phyloP scores from a whole-genome alignment of 2,329 filamentous ascomycete genomes.

The Fusarium ramigenum region DNA sequence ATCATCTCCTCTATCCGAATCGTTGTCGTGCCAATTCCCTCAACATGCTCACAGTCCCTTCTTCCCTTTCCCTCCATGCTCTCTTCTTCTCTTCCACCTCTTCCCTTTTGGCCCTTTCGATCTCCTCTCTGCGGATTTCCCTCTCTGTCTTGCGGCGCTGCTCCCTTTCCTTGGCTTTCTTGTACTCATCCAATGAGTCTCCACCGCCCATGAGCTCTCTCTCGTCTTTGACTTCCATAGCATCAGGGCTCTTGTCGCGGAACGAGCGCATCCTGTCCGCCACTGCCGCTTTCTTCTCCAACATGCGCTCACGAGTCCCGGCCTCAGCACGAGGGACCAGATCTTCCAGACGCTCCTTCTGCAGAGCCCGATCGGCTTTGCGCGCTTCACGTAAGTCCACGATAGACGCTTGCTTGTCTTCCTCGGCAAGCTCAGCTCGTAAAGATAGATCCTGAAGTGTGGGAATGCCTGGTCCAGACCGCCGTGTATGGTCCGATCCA shows the following conservation, averaged over 20 bases:
- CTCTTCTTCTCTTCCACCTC: constrained; percentile 82
- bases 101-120: constrained; percentile 75
- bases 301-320: constrained; percentile 80
- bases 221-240: constrained; percentile 65
- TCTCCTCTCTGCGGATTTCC: constrained; percentile 84
- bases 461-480: constrained; percentile 71
- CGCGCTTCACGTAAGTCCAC: constrained; percentile 69
- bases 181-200: constrained; percentile 72
- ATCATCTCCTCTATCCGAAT: constrained; percentile 65
- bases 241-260: constrained; percentile 70
- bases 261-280: constrained; percentile 80
- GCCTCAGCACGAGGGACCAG: constrained; percentile 83
- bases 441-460: constrained; percentile 77
- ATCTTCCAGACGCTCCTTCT: constrained; percentile 82
- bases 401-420: constrained; percentile 61
- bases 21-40: constrained; percentile 80
- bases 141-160: constrained; percentile 84
- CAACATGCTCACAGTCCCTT: constrained; percentile 84
- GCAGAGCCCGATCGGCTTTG: constrained; percentile 69
- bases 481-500: constrained; percentile 36
- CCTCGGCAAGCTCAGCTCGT: constrained; percentile 58
- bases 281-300: constrained; percentile 84
- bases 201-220: constrained; percentile 80
- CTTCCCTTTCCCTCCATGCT: constrained; percentile 79
- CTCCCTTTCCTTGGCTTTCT: constrained; percentile 69